Conservation (phyloP, 345 rosid genomes). For the Hevea brasiliensis region DNA sequence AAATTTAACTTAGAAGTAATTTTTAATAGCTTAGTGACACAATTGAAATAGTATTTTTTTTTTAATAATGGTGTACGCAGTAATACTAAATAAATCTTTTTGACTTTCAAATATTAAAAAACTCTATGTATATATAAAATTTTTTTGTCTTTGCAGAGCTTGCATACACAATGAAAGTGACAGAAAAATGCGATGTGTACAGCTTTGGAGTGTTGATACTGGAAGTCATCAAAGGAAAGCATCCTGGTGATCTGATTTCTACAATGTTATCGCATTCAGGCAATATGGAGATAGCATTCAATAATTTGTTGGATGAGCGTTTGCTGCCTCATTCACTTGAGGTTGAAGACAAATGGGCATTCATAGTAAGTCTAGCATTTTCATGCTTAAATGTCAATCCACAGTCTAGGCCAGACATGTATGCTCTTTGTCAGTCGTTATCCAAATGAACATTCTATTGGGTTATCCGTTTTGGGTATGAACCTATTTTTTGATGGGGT, state of each 20-base stretch:
- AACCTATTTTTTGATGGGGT: too few relatives aligned
- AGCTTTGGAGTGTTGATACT: conserved; percentile 14
- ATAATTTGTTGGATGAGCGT: conserved; percentile 17
- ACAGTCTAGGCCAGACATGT: conserved; percentile 39
- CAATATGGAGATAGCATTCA: not conserved
- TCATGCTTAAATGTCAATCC: conserved; percentile 40
- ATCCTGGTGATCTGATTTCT: conserved; percentile 8
- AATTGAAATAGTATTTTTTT: too few relatives aligned
- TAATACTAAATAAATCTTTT: too few relatives aligned
- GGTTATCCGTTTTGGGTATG: too few relatives aligned
- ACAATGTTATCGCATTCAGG: not conserved
- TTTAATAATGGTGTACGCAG: too few relatives aligned
- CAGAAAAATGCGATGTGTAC: conserved; percentile 19
- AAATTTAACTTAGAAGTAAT: too few relatives aligned
- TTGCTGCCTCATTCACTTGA: conserved; percentile 27
- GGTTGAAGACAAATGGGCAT: conserved; percentile 19
- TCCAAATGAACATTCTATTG: not conserved
- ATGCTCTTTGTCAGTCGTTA: conserved; percentile 22
- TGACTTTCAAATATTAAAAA: too few relatives aligned
- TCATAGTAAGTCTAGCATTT: conserved; percentile 25
- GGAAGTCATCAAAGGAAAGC: conserved; percentile 15
- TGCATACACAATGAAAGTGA: conserved; percentile 13
- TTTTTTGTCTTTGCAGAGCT: conserved; percentile 1
- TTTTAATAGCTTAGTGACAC: too few relatives aligned
- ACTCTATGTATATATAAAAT: too few relatives aligned